Percentiles rank a stretch among this genome's conserved stretches.
phyloP scores from a whole-genome alignment of 495 filamentous ascomycete genomes.

The Podospora fimiseda region DNA sequence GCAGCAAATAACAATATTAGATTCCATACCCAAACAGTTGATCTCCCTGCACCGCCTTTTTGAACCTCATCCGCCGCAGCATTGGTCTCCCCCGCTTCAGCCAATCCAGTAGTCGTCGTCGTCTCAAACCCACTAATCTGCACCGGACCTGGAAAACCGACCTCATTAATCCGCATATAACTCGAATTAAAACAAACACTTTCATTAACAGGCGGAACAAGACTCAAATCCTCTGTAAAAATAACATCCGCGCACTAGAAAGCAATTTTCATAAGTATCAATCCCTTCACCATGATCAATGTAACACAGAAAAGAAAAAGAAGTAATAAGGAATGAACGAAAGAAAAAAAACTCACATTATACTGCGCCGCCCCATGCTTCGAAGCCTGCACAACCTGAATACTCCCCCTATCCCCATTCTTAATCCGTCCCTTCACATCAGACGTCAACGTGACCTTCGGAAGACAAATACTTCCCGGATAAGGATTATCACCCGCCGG shows the following conservation, averaged over 20 bases:
- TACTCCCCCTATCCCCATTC: conserved; percentile 76
- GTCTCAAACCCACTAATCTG: neutral
- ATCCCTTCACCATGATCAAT: too few species aligned
- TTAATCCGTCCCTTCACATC: conserved; percentile 53
- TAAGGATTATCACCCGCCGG: conserved; percentile 64
- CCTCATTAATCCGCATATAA: conserved; percentile 37
- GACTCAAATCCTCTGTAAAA: conserved; percentile 61
- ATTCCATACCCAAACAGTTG: neutral
- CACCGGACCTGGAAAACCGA: neutral
- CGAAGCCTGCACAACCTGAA: conserved; percentile 78
- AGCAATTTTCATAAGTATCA: neutral
- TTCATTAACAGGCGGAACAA: conserved; percentile 57
- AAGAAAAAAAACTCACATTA: conserved; percentile 42
- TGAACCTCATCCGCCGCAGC: too few species aligned
- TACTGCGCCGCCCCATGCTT: conserved; percentile 79
- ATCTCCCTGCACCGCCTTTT: neutral
- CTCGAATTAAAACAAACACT: conserved; percentile 75
- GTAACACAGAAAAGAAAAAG: neutral
- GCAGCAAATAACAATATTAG: neutral
- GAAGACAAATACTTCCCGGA: conserved; percentile 73
- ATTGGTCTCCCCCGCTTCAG: neutral
- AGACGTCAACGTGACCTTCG: conserved; percentile 71
- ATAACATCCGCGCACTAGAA: conserved; percentile 72
- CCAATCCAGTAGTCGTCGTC: neutral
- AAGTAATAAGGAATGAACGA: neutral